These are phyloP conservation scores for Actinomortierella wolfii DNA, from an alignment of 371 early-diverging fungal genomes.

Conservation along the genomic window DNA sequence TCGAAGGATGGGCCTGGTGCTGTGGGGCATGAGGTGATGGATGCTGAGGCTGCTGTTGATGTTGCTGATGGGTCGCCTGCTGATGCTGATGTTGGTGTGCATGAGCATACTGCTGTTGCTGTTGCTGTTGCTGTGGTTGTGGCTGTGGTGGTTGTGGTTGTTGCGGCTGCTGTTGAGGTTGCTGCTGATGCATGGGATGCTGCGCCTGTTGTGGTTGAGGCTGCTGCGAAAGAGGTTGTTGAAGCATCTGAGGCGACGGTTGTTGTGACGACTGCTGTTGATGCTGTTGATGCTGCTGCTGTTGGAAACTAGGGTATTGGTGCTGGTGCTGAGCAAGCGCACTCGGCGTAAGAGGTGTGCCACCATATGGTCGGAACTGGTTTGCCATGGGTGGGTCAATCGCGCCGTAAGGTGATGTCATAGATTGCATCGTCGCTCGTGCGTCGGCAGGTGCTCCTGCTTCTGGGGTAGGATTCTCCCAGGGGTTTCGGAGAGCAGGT, in stretches of 20 bases:
- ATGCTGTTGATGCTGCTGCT: constrained; percentile 17
- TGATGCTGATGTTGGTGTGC: constrained; percentile 18
- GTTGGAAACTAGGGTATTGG: constrained; percentile 39
- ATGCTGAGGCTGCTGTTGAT: neutral
- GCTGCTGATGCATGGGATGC: constrained; percentile 7
- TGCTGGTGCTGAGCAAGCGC: constrained; percentile 39
- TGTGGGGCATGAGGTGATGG: constrained; percentile 12
- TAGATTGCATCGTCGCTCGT: constrained; percentile 15
- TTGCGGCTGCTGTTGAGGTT: constrained; percentile 31
- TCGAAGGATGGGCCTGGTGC: neutral
- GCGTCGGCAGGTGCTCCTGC: constrained; percentile 10
- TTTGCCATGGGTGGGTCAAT: constrained; percentile 21
- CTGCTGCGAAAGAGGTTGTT: constrained; percentile 25
- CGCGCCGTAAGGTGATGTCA: constrained; percentile 13
- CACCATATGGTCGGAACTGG: constrained; percentile 30
- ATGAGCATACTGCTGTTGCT: constrained; percentile 19
- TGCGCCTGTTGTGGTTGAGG: constrained; percentile 6
- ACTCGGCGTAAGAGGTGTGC: constrained; percentile 22
- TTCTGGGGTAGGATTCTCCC: constrained; percentile 29
- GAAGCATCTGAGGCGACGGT: constrained; percentile 44
- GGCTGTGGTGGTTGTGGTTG: constrained; percentile 15
- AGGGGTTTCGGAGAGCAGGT: constrained; percentile 3
- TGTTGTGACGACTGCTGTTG: constrained; percentile 14
- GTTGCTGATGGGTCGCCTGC: constrained; percentile 15
- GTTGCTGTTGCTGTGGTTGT: constrained; percentile 20